Percentiles rank a stretch among this genome's conserved stretches.
Evolutionary conservation across 176 grass and related monocot genomes (phyloP).

Genomic region (Urochloa ruziziensis): DNA sequence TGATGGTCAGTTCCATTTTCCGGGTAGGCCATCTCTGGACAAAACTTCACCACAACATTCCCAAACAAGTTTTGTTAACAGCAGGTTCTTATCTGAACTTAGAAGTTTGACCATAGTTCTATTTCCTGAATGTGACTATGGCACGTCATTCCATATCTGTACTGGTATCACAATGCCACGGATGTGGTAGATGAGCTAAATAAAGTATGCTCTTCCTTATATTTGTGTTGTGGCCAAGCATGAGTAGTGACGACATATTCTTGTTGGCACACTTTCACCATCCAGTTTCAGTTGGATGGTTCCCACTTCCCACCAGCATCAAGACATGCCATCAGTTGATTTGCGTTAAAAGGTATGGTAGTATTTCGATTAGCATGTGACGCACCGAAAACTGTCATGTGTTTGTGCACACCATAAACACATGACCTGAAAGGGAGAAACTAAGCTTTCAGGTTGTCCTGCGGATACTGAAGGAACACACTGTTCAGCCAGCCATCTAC

Average conservation of each 20-base stretch:
- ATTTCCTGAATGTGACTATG: neutral
- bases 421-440: neutral
- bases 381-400: neutral
- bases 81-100: constrained; percentile 5
- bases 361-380: neutral
- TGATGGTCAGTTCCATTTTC: neutral
- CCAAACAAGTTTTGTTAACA: neutral
- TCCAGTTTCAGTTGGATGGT: neutral
- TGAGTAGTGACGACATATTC: neutral
- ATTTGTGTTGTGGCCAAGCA: neutral
- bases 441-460: constrained; percentile 4
- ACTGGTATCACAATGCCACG: neutral
- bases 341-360: neutral
- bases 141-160: neutral
- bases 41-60: neutral
- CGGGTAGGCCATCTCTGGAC: neutral
- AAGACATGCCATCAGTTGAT: too few species aligned
- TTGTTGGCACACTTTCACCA: neutral
- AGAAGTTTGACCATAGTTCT: neutral
- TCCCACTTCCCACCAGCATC: neutral
- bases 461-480: neutral
- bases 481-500: neutral
- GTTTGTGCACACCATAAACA: constrained; percentile 20
- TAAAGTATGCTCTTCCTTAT: too few species aligned
- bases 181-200: neutral